Evolutionary conservation across 805 yeast genomes (phyloP).

Genomic region (Ogataea pignaliae): DNA sequence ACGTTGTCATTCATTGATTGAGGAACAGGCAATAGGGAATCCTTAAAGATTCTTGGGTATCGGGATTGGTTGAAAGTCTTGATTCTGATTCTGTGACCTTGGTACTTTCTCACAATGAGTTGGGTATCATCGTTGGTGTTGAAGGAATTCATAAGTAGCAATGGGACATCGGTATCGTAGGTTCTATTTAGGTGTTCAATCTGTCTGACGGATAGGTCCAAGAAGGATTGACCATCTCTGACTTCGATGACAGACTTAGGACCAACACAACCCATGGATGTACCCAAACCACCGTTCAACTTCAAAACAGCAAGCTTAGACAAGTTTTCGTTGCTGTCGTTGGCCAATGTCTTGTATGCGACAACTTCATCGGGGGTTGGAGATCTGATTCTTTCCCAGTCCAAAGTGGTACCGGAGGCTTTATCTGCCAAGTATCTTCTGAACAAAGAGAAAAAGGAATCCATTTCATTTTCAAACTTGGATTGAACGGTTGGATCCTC

Average conservation of each 20-base stretch:
- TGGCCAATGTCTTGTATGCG: slow-evolving; percentile 54
- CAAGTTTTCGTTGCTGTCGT: slow-evolving; percentile 42
- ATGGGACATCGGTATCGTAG: slow-evolving; percentile 90
- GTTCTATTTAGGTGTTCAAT: slow-evolving; percentile 90
- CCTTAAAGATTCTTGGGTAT: slow-evolving; percentile 92
- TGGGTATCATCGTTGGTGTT: slow-evolving; percentile 96
- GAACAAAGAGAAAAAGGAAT: slow-evolving; percentile 86
- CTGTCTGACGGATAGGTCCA: slow-evolving; percentile 94
- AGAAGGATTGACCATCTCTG: slow-evolving; percentile 95
- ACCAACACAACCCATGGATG: slow-evolving; percentile 99
- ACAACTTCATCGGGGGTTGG: slow-evolving; percentile 89
- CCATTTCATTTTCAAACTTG: slow-evolving; percentile 87
- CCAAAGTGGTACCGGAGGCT: slow-evolving; percentile 77
- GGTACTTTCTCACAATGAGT: slow-evolving; percentile 91
- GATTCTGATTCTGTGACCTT: slow-evolving; percentile 92
- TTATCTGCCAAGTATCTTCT: slow-evolving; percentile 89
- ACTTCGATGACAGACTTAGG: slow-evolving; percentile 98
- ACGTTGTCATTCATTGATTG: slow-evolving; percentile 63
- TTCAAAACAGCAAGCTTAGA: slow-evolving; percentile 90
- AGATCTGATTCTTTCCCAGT: slow-evolving; percentile 94
- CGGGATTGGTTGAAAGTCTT: slow-evolving; percentile 97
- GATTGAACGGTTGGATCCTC: slow-evolving; percentile 42
- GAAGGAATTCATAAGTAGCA: slow-evolving; percentile 96
- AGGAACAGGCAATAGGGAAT: slow-evolving; percentile 95
- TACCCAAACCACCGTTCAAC: slow-evolving; percentile 97